phyloP scores from a whole-genome alignment of 495 filamentous ascomycete genomes.

The Hyaloscypha bicolor region DNA sequence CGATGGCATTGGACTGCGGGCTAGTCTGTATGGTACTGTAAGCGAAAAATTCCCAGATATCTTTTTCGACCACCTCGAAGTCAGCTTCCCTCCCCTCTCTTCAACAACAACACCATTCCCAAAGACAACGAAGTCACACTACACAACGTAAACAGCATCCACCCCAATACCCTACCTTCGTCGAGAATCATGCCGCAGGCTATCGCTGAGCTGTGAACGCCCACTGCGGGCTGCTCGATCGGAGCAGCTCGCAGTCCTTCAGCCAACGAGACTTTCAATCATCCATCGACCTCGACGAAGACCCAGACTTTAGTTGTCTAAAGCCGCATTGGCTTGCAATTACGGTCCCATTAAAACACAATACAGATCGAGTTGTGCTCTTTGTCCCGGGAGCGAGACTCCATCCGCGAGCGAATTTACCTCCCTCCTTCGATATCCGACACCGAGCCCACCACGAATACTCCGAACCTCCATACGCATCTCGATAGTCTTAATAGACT shows the following conservation, averaged over 20 bases:
- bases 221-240: constrained; percentile 67
- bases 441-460: constrained; percentile 22
- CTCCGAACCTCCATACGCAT: background rate
- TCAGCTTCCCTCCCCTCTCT: constrained; percentile 34
- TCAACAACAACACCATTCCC: constrained; percentile 36
- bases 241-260: constrained; percentile 68
- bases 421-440: constrained; percentile 30
- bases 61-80: constrained; percentile 19
- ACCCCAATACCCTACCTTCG: constrained; percentile 56
- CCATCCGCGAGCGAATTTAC: constrained; percentile 36
- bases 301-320: constrained; percentile 57
- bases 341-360: constrained; percentile 37
- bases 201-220: constrained; percentile 93
- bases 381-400: constrained; percentile 47
- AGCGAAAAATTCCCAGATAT: constrained; percentile 26
- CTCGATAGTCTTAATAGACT: constrained; percentile 24
- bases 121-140: constrained; percentile 73
- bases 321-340: constrained; percentile 32
- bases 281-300: constrained; percentile 74
- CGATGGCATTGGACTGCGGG: background rate
- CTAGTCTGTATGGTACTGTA: constrained; percentile 2
- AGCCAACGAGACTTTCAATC: constrained; percentile 80
- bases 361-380: constrained; percentile 32
- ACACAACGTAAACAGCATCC: constrained; percentile 43
- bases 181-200: constrained; percentile 84